Conservation (phyloP, 352 stramenopile species). For the Globisporangium parvum region DNA sequence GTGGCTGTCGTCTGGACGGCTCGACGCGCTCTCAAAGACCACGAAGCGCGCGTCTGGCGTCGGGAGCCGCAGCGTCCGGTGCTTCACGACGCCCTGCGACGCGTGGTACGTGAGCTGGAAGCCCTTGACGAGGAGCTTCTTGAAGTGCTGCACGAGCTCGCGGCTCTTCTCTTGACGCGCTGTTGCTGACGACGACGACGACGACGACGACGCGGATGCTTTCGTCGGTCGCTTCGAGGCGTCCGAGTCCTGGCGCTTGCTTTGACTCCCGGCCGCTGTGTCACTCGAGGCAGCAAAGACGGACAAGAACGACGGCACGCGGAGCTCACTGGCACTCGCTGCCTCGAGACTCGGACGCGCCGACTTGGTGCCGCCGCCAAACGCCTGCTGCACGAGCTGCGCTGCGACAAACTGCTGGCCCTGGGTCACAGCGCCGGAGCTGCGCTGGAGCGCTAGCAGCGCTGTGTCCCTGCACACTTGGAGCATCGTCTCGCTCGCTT, state of each 20-base stretch:
- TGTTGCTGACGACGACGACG: background rate
- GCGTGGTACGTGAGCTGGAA: constrained; percentile 62
- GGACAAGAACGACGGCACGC: constrained; percentile 19
- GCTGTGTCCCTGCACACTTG: constrained; percentile 64
- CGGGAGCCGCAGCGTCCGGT: constrained; percentile 35
- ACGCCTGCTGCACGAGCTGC: constrained; percentile 61
- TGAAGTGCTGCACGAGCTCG: constrained; percentile 62
- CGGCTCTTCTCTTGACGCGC: constrained; percentile 42
- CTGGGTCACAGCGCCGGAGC: constrained; percentile 53
- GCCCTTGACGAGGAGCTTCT: constrained; percentile 61
- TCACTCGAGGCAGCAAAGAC: constrained; percentile 11
- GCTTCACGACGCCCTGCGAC: constrained; percentile 34
- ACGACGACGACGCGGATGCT: background rate
- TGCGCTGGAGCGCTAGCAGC: constrained; percentile 45
- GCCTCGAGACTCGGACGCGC: background rate
- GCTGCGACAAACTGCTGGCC: constrained; percentile 58
- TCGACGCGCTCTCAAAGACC: constrained; percentile 39
- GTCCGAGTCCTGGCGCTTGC: background rate
- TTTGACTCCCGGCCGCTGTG: too few species aligned
- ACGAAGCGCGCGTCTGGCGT: constrained; percentile 37
- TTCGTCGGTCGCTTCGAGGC: background rate
- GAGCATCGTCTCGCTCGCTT: constrained; percentile 58
- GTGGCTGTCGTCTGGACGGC: background rate
- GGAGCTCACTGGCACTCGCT: constrained; percentile 5
- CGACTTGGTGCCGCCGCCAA: constrained; percentile 16